A percentile compares a stretch with the other conserved stretches of the same genome.
Conservation (phyloP, 148 eudicot genomes). For the Bassia scoparia region DNA sequence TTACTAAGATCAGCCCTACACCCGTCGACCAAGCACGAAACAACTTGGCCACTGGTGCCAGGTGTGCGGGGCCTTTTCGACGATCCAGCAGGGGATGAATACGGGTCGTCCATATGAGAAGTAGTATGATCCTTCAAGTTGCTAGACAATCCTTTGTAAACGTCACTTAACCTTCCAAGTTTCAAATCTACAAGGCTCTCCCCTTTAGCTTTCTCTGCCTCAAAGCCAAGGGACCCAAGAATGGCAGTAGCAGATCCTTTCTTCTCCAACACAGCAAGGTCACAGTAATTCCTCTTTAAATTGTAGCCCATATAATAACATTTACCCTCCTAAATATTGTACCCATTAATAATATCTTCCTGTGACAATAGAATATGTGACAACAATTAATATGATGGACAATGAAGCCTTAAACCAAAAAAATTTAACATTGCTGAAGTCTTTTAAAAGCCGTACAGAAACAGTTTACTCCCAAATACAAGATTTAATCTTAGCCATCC, state of each 20-base stretch:
- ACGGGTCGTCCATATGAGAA: conserved; percentile 36
- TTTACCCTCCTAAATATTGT: conserved; percentile 8
- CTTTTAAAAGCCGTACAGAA: not conserved
- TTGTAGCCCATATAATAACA: conserved; percentile 44
- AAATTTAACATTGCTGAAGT: not conserved
- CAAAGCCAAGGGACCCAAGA: conserved; percentile 28
- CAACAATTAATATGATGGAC: conserved; percentile 1
- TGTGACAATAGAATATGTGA: not conserved
- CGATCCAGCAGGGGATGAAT: conserved; percentile 36
- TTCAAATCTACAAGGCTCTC: conserved; percentile 41
- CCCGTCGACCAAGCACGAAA: conserved; percentile 56
- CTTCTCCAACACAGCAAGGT: conserved; percentile 36
- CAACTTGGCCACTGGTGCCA: conserved; percentile 33
- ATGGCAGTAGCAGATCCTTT: conserved; percentile 26
- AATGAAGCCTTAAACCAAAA: not conserved
- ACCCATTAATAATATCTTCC: conserved; percentile 12
- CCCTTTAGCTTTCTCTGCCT: conserved; percentile 20
- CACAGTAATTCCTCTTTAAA: conserved; percentile 37
- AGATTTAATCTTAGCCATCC: not conserved
- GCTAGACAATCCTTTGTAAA: conserved; percentile 20
- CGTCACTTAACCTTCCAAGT: conserved; percentile 41
- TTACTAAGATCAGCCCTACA: conserved; percentile 58
- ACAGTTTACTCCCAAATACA: not conserved
- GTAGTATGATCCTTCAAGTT: conserved; percentile 23
- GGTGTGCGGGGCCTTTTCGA: conserved; percentile 51